Conservation (phyloP, 2,329 filamentous ascomycete genomes). For the Ambrosiella xylebori region DNA sequence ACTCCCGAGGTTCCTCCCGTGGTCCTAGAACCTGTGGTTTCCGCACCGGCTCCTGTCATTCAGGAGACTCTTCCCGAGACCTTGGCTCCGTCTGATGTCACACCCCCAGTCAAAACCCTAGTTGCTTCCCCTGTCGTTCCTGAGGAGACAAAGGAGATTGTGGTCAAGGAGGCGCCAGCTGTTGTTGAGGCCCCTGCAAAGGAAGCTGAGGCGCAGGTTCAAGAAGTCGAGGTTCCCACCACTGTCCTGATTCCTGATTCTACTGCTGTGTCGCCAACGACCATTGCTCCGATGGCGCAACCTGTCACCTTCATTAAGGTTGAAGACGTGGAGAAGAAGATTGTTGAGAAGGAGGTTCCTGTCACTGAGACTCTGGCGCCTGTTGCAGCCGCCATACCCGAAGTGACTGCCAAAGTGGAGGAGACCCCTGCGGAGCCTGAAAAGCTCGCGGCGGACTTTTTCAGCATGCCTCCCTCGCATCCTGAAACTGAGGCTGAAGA, state of each 20-base stretch:
- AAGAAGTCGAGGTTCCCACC: background rate
- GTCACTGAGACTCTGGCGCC: background rate
- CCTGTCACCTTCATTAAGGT: background rate
- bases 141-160: conserved; percentile 1
- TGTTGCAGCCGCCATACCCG: background rate
- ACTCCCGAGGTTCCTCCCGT: background rate
- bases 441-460: conserved; percentile 1
- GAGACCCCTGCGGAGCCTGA: background rate
- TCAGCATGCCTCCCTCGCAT: background rate
- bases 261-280: background rate
- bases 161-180: background rate
- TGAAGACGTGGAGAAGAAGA: background rate
- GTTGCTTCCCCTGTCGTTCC: background rate
- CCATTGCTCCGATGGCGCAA: background rate
- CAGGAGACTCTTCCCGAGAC: background rate
- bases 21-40: background rate
- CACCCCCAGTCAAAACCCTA: background rate
- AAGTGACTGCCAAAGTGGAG: background rate
- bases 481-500: conserved; percentile 11
- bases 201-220: background rate
- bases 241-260: background rate
- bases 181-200: conserved; percentile 4
- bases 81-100: background rate
- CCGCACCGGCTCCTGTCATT: background rate
- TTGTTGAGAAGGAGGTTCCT: background rate